Conservation (phyloP, 192 early-diverging fungal genomes). For the Coemansia sp. region DNA sequence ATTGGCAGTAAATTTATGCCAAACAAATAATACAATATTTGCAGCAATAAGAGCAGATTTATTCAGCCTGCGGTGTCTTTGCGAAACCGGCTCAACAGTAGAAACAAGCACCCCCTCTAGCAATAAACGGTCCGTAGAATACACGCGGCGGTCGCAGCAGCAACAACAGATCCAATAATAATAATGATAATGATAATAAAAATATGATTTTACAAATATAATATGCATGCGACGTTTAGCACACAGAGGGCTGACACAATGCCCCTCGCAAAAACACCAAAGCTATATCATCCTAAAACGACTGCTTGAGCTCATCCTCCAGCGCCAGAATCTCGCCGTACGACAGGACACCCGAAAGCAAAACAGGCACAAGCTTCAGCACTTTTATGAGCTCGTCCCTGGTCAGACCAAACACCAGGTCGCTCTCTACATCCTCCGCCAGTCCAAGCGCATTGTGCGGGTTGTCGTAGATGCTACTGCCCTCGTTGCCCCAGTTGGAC, state of each 20-base stretch:
- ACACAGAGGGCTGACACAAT: too few relatives aligned
- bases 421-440: constrained; percentile 3
- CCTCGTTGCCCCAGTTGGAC: constrained; percentile 12
- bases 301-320: constrained; percentile 13
- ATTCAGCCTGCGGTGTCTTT: too few relatives aligned
- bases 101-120: too few relatives aligned
- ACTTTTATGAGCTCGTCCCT: constrained; percentile 20
- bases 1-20: too few relatives aligned
- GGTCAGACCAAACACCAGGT: constrained; percentile 24
- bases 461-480: neutral
- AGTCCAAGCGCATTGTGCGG: neutral
- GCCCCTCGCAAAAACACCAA: neutral
- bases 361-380: constrained; percentile 10
- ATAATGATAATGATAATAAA: too few relatives aligned
- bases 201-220: neutral
- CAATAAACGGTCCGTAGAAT: too few relatives aligned
- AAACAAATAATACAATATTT: too few relatives aligned
- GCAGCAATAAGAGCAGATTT: too few relatives aligned
- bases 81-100: too few relatives aligned
- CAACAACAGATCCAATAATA: too few relatives aligned
- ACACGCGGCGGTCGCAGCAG: too few relatives aligned
- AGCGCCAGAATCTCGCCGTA: constrained; percentile 4
- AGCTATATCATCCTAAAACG: neutral
- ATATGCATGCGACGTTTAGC: neutral
- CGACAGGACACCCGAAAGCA: constrained; percentile 6